Percentiles rank a stretch among this genome's conserved stretches.
phyloP scores from a whole-genome alignment of 2,329 filamentous ascomycete species.

The Microascus cirrosus region DNA sequence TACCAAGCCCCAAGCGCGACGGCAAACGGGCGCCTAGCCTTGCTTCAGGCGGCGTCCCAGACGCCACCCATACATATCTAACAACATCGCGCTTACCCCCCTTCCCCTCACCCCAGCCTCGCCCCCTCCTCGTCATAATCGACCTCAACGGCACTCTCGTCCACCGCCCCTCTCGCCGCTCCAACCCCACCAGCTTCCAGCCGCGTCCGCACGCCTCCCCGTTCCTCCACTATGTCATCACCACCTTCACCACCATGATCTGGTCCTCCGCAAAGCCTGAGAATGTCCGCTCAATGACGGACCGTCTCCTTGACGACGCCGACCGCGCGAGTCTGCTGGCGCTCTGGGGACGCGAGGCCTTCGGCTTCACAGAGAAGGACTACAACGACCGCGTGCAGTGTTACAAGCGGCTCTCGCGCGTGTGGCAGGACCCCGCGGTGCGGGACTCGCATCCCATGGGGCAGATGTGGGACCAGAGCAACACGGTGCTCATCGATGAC shows the following conservation, averaged over 20 bases:
- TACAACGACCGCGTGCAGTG: slow-evolving; percentile 67
- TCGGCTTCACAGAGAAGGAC: slow-evolving; percentile 53
- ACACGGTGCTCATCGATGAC: slow-evolving; percentile 88
- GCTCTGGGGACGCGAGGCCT: slow-evolving; percentile 67
- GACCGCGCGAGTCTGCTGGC: slow-evolving; percentile 49
- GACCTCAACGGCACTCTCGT: slow-evolving; percentile 92
- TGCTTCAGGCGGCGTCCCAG: slow-evolving; percentile 47
- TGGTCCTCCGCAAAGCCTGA: slow-evolving; percentile 77
- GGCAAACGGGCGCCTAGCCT: slow-evolving; percentile 16
- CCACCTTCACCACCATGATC: slow-evolving; percentile 68
- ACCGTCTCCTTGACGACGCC: slow-evolving; percentile 45
- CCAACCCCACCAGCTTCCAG: slow-evolving; percentile 39
- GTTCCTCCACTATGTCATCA: slow-evolving; percentile 66
- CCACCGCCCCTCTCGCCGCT: slow-evolving; percentile 46
- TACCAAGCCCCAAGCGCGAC: neutral
- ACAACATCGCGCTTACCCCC: slow-evolving; percentile 34
- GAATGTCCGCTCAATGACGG: slow-evolving; percentile 62
- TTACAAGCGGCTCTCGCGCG: slow-evolving; percentile 69
- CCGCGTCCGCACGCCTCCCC: slow-evolving; percentile 53
- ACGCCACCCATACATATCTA: slow-evolving; percentile 52
- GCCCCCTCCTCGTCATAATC: slow-evolving; percentile 67
- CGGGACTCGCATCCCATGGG: slow-evolving; percentile 31
- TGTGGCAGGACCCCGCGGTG: slow-evolving; percentile 53
- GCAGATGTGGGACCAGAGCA: slow-evolving; percentile 60
- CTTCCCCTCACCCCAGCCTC: slow-evolving; percentile 29